Conservation (phyloP, 169 alveolate species). For the Amoebophrya sp. region DNA sequence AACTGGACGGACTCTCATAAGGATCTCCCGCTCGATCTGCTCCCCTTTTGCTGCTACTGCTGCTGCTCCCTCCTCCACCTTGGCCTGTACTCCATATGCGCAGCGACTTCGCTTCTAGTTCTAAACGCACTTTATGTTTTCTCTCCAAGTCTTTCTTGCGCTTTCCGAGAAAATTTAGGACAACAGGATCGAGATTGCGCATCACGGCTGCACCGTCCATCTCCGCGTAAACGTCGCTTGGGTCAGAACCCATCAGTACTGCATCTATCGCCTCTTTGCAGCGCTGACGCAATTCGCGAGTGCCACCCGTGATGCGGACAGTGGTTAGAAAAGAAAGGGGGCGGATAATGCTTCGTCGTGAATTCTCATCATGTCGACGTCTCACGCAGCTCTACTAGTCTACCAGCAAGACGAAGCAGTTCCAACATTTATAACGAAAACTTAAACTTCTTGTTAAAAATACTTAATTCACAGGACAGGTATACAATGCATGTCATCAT, state of each 20-base stretch:
- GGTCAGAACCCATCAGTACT: neutral
- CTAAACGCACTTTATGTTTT: neutral
- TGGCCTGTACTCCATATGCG: neutral
- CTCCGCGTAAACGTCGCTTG: neutral
- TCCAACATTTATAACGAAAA: too few relatives aligned
- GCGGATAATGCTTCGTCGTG: too few relatives aligned
- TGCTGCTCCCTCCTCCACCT: neutral
- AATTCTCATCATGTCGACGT: too few relatives aligned
- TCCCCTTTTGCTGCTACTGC: too few relatives aligned
- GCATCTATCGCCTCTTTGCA: neutral
- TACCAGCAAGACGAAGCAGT: too few relatives aligned
- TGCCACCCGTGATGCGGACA: neutral
- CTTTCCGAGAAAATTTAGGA: neutral
- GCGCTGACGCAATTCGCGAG: neutral
- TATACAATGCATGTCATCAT: neutral
- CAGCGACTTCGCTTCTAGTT: slow-evolving; percentile 12
- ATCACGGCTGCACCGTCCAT: neutral
- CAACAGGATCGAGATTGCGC: neutral
- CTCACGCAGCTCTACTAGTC: too few relatives aligned
- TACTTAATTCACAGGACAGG: too few relatives aligned
- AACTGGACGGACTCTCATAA: too few relatives aligned
- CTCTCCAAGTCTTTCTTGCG: neutral
- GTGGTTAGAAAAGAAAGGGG: too few relatives aligned
- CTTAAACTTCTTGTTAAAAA: too few relatives aligned
- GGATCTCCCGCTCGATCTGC: too few relatives aligned